Base-by-base conservation (phyloP, 2,329 filamentous ascomycete genomes). In the Coleophoma crateriformis region DNA sequence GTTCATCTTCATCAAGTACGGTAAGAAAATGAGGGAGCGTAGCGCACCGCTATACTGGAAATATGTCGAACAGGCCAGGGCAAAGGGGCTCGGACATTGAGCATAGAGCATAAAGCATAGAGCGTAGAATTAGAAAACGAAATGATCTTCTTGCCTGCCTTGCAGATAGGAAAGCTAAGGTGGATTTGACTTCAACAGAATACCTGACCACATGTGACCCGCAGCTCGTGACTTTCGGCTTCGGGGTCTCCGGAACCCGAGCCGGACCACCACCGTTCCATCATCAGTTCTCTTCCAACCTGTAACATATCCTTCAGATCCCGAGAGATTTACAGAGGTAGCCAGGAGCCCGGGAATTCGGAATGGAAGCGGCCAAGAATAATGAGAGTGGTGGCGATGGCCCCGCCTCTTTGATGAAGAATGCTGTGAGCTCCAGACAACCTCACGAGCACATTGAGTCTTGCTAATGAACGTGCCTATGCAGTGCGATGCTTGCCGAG, bases 1-100 rank as follows among this genome's bases (percentile, higher is more conserved):
- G 49, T 58, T 60, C 38, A 33, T 52, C 7, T 54, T 58, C 49
- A 54, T 60, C 27, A 48, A 41, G 19, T 59, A 48, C 35, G 58
- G 58, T 1, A 53, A 54, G 40, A 41, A 37, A 13, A n/a, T 60
- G 17, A 51, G 58, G 38, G 49, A 53, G 46, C 48, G 40, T 5
- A 55, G 54, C 43, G 52, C 54, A n/a, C 46, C 33, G n/a, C 45
- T 13, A 5, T 59, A 58, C 48, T 59, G 54, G 55, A 40, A 19
- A 40, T 55, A 47, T 46, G 57, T 58, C 10, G 50, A 55, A 13
- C 33, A 49, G n/a, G 54, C 54, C 13, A 53, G 51, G 33, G 50
- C 51, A 0, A 57, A 55, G 35, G 56, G 54, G 13, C 38, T 59
- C 27, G 51, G 55, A 33, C 57, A 59, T 50, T 56, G 37, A 54